phyloP scores from a whole-genome alignment of 1,284 basidiomycete genomes.

The Phellopilus nigrolimitatus region DNA sequence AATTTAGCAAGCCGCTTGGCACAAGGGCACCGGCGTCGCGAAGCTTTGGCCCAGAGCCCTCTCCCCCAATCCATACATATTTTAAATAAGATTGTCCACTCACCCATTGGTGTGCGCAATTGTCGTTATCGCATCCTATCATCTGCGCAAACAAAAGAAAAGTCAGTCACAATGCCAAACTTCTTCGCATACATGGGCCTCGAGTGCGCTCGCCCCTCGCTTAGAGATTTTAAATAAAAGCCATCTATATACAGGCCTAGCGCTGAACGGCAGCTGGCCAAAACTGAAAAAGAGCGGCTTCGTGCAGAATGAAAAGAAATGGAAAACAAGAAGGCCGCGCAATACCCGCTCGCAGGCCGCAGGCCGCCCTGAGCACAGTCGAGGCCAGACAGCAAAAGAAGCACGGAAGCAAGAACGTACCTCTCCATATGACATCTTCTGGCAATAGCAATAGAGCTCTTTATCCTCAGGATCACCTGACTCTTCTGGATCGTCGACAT shows the following conservation, averaged over 20 bases:
- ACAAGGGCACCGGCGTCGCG: constrained; percentile 2
- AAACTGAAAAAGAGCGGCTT: not conserved
- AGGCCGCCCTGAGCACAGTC: not conserved
- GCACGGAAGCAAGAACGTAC: constrained; percentile 30
- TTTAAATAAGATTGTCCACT: constrained; percentile 28
- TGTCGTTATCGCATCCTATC: constrained; percentile 67
- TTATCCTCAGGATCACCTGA: constrained; percentile 49
- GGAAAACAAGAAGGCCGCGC: not conserved
- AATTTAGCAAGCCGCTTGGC: constrained; percentile 6
- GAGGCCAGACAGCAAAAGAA: not conserved
- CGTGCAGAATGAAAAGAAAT: not conserved
- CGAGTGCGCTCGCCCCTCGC: not conserved
- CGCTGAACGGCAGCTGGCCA: not conserved
- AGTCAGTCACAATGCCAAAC: constrained; percentile 1
- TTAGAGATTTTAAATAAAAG: not conserved
- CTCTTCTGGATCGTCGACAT: constrained; percentile 40
- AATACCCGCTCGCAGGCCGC: not conserved
- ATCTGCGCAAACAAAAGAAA: constrained; percentile 37
- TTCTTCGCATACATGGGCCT: constrained; percentile 12
- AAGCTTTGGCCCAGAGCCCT: not conserved
- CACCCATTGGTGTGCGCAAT: constrained; percentile 70
- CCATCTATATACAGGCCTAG: not conserved
- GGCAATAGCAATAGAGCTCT: constrained; percentile 61
- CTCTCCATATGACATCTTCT: constrained; percentile 60
- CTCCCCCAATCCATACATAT: not conserved